Evolutionary conservation across 2,329 filamentous ascomycete species (phyloP).

Genomic region (Sporothrix luriei): DNA sequence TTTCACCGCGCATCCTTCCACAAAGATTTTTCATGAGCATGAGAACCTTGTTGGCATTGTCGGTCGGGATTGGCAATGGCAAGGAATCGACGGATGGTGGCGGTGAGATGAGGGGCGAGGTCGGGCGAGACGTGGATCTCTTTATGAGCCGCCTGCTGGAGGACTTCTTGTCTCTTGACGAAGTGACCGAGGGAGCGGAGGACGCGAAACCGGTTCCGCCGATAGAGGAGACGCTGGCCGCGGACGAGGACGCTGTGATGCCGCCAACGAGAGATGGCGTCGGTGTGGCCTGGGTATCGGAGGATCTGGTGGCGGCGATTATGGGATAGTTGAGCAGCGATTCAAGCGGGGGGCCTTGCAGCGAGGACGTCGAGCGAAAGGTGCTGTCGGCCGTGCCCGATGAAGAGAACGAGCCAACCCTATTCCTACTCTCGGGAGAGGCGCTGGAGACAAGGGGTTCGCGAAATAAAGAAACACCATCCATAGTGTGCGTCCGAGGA

Average conservation of each 20-base stretch:
- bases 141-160: slow-evolving; percentile 57
- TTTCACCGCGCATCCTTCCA: slow-evolving; percentile 76
- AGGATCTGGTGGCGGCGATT: slow-evolving; percentile 40
- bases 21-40: slow-evolving; percentile 76
- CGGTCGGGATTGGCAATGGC: slow-evolving; percentile 61
- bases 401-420: slow-evolving; percentile 72
- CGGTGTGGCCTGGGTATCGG: slow-evolving; percentile 44
- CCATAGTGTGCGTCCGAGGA: slow-evolving; percentile 62
- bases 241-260: slow-evolving; percentile 32
- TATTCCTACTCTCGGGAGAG: slow-evolving; percentile 58
- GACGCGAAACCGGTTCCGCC: slow-evolving; percentile 15
- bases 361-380: slow-evolving; percentile 42
- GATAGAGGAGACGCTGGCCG: slow-evolving; percentile 29
- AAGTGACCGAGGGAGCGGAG: background rate
- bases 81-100: slow-evolving; percentile 63
- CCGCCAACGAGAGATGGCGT: slow-evolving; percentile 29
- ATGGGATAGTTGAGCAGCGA: slow-evolving; percentile 48
- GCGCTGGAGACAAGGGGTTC: slow-evolving; percentile 48
- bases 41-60: slow-evolving; percentile 71
- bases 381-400: slow-evolving; percentile 57
- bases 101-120: slow-evolving; percentile 58
- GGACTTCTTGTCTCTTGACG: slow-evolving; percentile 49
- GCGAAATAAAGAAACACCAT: slow-evolving; percentile 52
- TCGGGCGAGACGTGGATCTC: slow-evolving; percentile 58
- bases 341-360: slow-evolving; percentile 49